These are phyloP conservation scores for Neurospora sp. DNA, from an alignment of 495 filamentous ascomycete species.

Conservation along the genomic window DNA sequence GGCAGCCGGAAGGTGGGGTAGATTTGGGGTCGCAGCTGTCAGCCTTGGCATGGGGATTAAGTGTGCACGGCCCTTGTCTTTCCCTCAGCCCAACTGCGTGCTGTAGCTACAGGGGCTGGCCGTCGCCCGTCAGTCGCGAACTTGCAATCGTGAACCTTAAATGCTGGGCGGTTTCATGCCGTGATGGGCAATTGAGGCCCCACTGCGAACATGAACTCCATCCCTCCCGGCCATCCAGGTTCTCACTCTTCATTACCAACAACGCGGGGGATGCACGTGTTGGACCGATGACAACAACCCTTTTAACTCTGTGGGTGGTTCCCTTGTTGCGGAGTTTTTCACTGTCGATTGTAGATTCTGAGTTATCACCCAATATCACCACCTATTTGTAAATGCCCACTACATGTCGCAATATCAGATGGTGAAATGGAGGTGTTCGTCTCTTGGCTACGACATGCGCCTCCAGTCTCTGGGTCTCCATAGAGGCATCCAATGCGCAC, in stretches of 20 bases:
- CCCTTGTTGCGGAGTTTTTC: too few species aligned
- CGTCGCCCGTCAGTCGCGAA: neutral
- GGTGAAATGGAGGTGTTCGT: neutral
- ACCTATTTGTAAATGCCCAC: neutral
- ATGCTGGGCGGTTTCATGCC: neutral
- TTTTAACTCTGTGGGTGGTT: neutral
- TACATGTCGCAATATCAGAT: neutral
- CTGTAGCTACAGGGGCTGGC: neutral
- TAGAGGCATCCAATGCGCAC: neutral
- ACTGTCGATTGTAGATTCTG: neutral
- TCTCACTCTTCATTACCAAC: neutral
- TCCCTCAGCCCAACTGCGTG: neutral
- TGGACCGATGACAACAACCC: neutral
- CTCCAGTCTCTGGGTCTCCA: neutral
- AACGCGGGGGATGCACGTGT: neutral
- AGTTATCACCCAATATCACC: neutral
- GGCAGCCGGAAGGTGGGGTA: slow-evolving; percentile 3
- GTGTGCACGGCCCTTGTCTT: neutral
- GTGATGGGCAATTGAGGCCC: neutral
- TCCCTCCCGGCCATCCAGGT: neutral
- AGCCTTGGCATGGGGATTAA: neutral
- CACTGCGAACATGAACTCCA: neutral
- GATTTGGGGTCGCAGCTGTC: slow-evolving; percentile 14
- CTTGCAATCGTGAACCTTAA: neutral
- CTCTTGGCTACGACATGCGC: neutral